These are phyloP conservation scores for Wallacemonas sp. DNA, from an alignment of 208 protist species.

Conservation along the genomic window DNA sequence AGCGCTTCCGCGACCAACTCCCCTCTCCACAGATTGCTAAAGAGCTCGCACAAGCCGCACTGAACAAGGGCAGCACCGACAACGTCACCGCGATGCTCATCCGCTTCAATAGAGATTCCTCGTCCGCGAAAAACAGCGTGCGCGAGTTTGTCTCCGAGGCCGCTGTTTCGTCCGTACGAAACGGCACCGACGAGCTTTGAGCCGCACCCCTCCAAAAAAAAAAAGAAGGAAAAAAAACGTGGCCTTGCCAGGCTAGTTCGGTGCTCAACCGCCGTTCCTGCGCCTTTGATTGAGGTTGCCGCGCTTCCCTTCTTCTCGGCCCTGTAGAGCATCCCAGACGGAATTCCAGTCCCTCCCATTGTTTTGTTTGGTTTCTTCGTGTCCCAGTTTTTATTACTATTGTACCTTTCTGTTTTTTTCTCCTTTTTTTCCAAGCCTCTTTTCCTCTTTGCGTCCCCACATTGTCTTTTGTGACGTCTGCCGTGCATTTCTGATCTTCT, in stretches of 20 bases:
- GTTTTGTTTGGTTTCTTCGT: slow-evolving; percentile 8
- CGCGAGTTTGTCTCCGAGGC: slow-evolving; percentile 46
- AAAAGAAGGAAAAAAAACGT: slow-evolving; percentile 13
- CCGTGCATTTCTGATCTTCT: too few species aligned
- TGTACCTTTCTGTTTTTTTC: slow-evolving; percentile 13
- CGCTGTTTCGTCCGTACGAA: slow-evolving; percentile 49
- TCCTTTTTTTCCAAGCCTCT: too few species aligned
- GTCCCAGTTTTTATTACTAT: slow-evolving; percentile 19
- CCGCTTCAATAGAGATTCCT: slow-evolving; percentile 24
- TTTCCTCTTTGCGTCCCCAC: too few species aligned
- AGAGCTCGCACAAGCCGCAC: slow-evolving; percentile 68
- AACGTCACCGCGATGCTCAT: slow-evolving; percentile 88
- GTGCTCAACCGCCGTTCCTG: too few species aligned
- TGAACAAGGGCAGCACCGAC: slow-evolving; percentile 84
- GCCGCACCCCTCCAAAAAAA: slow-evolving; percentile 9
- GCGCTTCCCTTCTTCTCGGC: too few species aligned
- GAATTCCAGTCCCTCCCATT: slow-evolving; percentile 7
- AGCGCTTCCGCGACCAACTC: slow-evolving; percentile 46
- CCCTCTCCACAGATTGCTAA: slow-evolving; percentile 61
- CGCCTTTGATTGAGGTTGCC: too few species aligned
- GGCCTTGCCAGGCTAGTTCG: too few species aligned
- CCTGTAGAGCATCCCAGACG: too few species aligned
- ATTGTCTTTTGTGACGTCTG: too few species aligned
- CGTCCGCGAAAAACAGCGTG: slow-evolving; percentile 12
- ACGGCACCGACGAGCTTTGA: slow-evolving; percentile 34